A percentile compares a stretch with the other conserved stretches of the same genome.
Evolutionary conservation across 1,139 yeast genomes (phyloP).

Genomic region (Sugiyamaella japonica): DNA sequence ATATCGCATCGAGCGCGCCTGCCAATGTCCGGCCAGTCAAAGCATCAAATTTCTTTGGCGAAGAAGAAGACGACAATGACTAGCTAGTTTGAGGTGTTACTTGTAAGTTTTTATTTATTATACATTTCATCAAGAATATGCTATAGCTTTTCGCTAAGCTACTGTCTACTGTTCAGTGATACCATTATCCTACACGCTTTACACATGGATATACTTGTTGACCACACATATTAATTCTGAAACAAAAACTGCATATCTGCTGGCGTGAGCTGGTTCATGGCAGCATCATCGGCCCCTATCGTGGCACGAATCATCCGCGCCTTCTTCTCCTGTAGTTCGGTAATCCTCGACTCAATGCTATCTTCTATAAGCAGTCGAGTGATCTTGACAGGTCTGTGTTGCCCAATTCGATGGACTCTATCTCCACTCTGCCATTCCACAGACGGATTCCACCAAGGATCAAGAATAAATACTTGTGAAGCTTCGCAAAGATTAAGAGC

Average conservation of each 20-base stretch:
- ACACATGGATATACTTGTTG: too few relatives aligned
- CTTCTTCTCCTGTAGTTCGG: constrained; percentile 93
- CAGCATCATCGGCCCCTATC: constrained; percentile 86
- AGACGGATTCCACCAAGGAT: constrained; percentile 99
- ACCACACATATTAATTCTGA: constrained; percentile 59
- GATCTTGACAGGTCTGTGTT: constrained; percentile 89
- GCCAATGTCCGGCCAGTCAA: background rate
- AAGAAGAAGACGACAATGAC: constrained; percentile 14
- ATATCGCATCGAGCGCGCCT: background rate
- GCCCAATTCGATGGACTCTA: constrained; percentile 97
- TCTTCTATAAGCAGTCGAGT: constrained; percentile 93
- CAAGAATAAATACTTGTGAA: constrained; percentile 89
- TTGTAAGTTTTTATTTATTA: too few relatives aligned
- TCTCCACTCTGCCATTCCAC: constrained; percentile 99
- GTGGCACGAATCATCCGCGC: constrained; percentile 98
- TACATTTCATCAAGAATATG: too few relatives aligned
- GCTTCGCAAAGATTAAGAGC: constrained; percentile 96
- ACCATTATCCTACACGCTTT: too few relatives aligned
- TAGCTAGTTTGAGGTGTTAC: background rate
- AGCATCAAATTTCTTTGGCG: constrained; percentile 19
- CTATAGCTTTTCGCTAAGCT: too few relatives aligned
- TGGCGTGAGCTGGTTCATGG: constrained; percentile 82
- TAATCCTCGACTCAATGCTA: constrained; percentile 92
- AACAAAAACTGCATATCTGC: constrained; percentile 93
- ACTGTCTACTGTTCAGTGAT: too few relatives aligned